Conservation (phyloP, 441 rosid genomes). For the Euphorbia corollata region DNA sequence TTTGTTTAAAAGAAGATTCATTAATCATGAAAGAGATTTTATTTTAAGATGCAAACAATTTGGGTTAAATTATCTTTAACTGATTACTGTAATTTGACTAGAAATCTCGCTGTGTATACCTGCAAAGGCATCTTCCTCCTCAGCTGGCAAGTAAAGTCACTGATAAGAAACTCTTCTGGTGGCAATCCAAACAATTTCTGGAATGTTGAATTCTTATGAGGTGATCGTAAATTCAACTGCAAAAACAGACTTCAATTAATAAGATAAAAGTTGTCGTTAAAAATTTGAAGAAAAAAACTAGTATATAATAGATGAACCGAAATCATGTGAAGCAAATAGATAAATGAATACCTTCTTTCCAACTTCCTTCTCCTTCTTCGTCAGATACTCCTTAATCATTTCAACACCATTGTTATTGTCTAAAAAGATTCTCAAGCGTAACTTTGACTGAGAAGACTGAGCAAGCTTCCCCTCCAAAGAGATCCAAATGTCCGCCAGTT, state of each 20-base stretch:
- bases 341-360: slow-evolving; percentile 65
- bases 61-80: not conserved
- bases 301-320: not conserved
- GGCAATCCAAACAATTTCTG: slow-evolving; percentile 84
- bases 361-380: slow-evolving; percentile 83
- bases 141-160: slow-evolving; percentile 64
- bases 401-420: slow-evolving; percentile 71
- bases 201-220: slow-evolving; percentile 65
- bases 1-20: not conserved
- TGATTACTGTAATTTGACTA: not conserved
- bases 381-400: slow-evolving; percentile 61
- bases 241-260: slow-evolving; percentile 14
- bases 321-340: slow-evolving; percentile 1
- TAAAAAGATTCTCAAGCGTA: slow-evolving; percentile 66
- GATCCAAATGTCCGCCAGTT: slow-evolving; percentile 70
- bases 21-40: not conserved
- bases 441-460: slow-evolving; percentile 65
- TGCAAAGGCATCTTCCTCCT: slow-evolving; percentile 78
- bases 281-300: not conserved
- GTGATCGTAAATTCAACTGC: slow-evolving; percentile 72
- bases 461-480: slow-evolving; percentile 71
- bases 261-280: slow-evolving; percentile 2
- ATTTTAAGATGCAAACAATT: not conserved
- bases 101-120: slow-evolving; percentile 30
- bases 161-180: slow-evolving; percentile 78